Percentiles rank a stretch among this genome's conserved stretches.
These are phyloP conservation scores for Tricholoma matsutake DNA, from an alignment of 768 basidiomycete species.

Conservation along the genomic window DNA sequence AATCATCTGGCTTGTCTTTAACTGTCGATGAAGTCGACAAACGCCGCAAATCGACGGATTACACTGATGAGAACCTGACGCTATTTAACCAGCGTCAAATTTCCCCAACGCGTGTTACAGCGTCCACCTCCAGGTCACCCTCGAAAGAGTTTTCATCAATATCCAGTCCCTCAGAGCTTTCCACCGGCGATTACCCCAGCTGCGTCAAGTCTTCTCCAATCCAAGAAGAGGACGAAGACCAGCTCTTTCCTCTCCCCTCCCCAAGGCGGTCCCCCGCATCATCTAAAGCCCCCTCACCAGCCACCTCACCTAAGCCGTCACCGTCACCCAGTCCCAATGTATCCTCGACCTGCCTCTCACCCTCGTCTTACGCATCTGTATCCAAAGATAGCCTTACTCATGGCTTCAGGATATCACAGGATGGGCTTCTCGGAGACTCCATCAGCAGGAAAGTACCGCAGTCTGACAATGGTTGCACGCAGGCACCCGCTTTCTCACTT, in stretches of 20 bases:
- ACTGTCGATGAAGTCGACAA: constrained; percentile 67
- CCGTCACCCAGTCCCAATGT: constrained; percentile 16
- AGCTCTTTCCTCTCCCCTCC: constrained; percentile 58
- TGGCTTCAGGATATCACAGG: constrained; percentile 4
- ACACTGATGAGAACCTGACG: constrained; percentile 16
- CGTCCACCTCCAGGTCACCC: constrained; percentile 6
- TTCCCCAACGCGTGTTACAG: constrained; percentile 10
- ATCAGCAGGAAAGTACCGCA: constrained; percentile 13
- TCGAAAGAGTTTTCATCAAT: constrained; percentile 6
- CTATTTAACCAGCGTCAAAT: constrained; percentile 7
- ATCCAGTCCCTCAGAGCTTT: constrained; percentile 8
- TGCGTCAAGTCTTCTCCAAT: constrained; percentile 34
- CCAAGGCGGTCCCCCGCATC: constrained; percentile 51
- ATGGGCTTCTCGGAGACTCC: constrained; percentile 10
- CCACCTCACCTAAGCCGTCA: constrained; percentile 16
- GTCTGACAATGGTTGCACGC: not conserved
- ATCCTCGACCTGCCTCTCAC: constrained; percentile 11
- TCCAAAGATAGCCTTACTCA: constrained; percentile 5
- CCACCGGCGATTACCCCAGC: constrained; percentile 11
- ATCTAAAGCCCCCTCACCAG: constrained; percentile 29
- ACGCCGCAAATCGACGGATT: constrained; percentile 46
- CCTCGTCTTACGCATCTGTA: not conserved
- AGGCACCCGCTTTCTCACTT: not conserved
- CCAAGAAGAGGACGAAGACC: constrained; percentile 54
- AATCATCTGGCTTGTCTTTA: constrained; percentile 33